Percentiles rank a stretch among this genome's conserved stretches.
Conservation (phyloP, 139 green algal genomes). For the Coccomyxa sp. region DNA sequence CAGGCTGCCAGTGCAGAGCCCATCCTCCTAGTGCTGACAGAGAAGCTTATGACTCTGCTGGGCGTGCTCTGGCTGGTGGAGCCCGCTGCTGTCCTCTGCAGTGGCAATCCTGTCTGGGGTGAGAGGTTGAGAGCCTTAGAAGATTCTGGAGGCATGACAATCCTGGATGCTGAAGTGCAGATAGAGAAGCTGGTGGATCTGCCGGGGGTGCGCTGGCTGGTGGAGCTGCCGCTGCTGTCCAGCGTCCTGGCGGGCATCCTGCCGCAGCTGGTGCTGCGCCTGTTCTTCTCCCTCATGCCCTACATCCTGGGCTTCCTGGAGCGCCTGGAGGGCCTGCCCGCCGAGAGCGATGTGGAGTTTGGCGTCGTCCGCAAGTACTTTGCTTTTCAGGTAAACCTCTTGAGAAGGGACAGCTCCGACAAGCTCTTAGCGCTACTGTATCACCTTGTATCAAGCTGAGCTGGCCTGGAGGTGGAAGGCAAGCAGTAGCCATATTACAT, state of each 20-base stretch:
- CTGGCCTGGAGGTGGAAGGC: too few species aligned
- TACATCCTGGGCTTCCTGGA: slow-evolving; percentile 53
- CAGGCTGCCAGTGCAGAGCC: too few species aligned
- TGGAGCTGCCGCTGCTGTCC: slow-evolving; percentile 24
- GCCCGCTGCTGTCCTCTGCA: not conserved
- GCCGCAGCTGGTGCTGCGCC: slow-evolving; percentile 58
- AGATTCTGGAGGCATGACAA: not conserved
- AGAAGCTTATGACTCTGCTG: not conserved
- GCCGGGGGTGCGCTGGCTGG: not conserved
- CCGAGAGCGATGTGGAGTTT: slow-evolving; percentile 46
- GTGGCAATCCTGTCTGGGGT: not conserved
- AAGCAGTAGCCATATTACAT: too few species aligned
- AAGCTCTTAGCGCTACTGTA: too few species aligned
- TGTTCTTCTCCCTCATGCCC: slow-evolving; percentile 69
- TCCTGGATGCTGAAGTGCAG: too few species aligned
- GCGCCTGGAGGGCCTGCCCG: slow-evolving; percentile 38
- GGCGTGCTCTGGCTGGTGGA: not conserved
- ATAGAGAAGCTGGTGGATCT: slow-evolving; percentile 7
- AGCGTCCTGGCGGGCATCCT: slow-evolving; percentile 44
- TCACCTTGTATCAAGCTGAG: too few species aligned
- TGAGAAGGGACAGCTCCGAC: too few species aligned
- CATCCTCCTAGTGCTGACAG: not conserved
- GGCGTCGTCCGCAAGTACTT: slow-evolving; percentile 43
- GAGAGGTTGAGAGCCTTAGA: not conserved
- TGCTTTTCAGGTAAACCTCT: slow-evolving; percentile 43